Conservation (phyloP, 306 rosid species). For the Vigna unguiculata region DNA sequence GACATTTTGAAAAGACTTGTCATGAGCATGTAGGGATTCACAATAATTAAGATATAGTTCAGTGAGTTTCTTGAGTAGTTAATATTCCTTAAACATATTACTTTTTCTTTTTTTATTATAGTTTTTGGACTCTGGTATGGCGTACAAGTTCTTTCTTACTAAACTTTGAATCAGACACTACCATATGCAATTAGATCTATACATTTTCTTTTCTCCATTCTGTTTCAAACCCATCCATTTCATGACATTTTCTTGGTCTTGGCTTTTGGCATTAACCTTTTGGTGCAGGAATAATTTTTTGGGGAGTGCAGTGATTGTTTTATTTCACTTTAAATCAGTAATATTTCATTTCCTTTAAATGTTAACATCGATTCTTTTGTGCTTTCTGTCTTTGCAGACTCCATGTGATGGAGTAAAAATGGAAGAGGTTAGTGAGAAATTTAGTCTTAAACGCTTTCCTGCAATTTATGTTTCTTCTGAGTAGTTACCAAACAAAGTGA, state of each 20-base stretch:
- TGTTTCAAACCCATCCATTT: slow-evolving; percentile 16
- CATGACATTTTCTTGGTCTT: slow-evolving; percentile 14
- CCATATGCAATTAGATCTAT: neutral
- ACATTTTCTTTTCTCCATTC: neutral
- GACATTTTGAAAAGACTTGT: neutral
- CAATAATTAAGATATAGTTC: neutral
- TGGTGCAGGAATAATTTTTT: neutral
- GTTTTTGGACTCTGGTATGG: no score
- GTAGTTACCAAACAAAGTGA: neutral
- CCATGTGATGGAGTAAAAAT: slow-evolving; percentile 72
- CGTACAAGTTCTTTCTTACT: neutral
- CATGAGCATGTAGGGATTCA: neutral
- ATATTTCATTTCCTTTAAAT: slow-evolving; percentile 26
- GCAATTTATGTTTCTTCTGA: slow-evolving; percentile 7
- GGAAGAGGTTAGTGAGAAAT: slow-evolving; percentile 65
- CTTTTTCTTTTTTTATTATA: neutral
- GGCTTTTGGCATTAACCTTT: slow-evolving; percentile 16
- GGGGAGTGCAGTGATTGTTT: slow-evolving; percentile 6
- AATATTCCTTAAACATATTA: neutral
- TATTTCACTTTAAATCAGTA: slow-evolving; percentile 10
- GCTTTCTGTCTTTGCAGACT: slow-evolving; percentile 61
- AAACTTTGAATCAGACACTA: slow-evolving; percentile 12
- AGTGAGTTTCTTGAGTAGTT: neutral
- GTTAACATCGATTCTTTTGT: slow-evolving; percentile 21
- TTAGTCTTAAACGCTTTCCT: slow-evolving; percentile 29